Percentiles rank a stretch among this genome's conserved stretches.
Conservation (phyloP, 208 protist genomes). For the Crithidia sp. region DNA sequence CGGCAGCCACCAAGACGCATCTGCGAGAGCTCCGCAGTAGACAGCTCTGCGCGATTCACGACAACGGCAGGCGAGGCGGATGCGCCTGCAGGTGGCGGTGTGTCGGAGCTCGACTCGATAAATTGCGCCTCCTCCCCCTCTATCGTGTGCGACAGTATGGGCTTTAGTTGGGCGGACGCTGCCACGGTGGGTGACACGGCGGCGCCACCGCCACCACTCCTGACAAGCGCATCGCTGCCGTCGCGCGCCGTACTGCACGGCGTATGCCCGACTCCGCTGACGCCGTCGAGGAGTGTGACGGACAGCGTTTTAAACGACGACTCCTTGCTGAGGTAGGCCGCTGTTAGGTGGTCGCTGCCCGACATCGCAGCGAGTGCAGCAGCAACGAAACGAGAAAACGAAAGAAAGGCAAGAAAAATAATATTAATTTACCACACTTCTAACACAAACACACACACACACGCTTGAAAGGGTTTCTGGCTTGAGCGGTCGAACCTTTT, state of each 20-base stretch:
- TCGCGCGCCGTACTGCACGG: neutral
- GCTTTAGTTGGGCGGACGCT: too few relatives aligned
- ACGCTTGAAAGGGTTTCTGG: neutral
- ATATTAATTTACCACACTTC: too few relatives aligned
- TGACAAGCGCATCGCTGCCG: neutral
- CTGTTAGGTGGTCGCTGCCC: slow-evolving; percentile 12
- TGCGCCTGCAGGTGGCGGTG: neutral
- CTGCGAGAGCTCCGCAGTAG: slow-evolving; percentile 37
- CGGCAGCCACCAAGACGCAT: slow-evolving; percentile 53
- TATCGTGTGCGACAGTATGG: too few relatives aligned
- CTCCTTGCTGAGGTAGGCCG: slow-evolving; percentile 20
- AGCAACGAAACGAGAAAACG: neutral
- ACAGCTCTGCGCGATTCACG: slow-evolving; percentile 28
- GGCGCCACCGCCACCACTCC: neutral
- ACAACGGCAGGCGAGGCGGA: neutral
- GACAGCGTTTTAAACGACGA: slow-evolving; percentile 15
- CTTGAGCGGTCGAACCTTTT: neutral
- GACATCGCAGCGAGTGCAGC: slow-evolving; percentile 7
- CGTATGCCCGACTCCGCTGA: neutral
- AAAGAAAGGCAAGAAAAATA: too few relatives aligned
- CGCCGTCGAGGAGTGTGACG: slow-evolving; percentile 1
- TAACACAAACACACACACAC: neutral
- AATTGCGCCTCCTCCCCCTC: neutral
- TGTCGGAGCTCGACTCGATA: neutral
- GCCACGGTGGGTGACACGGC: too few relatives aligned